Evolutionary conservation across 2,329 filamentous ascomycete genomes (phyloP).

Genomic region (Thielaviopsis populi): DNA sequence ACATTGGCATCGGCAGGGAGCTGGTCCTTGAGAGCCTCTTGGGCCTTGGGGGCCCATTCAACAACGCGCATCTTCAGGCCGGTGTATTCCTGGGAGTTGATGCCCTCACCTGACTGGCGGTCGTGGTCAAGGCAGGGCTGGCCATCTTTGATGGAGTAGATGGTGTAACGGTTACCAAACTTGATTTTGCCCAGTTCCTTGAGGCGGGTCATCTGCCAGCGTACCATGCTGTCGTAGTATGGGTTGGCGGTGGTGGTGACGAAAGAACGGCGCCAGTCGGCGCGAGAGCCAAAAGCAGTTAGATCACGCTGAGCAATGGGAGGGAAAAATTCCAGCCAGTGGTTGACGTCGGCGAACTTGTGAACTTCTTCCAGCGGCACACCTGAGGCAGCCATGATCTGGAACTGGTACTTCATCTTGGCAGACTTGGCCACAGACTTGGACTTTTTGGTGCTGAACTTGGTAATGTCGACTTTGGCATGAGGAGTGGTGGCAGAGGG

Average conservation of each 20-base stretch:
- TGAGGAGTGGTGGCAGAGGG: constrained; percentile 44
- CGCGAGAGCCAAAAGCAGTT: constrained; percentile 66
- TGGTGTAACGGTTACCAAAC: constrained; percentile 83
- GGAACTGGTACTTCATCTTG: constrained; percentile 90
- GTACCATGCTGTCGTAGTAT: constrained; percentile 88
- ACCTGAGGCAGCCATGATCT: constrained; percentile 85
- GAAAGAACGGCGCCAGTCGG: constrained; percentile 87
- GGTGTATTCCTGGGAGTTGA: constrained; percentile 77
- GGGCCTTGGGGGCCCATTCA: constrained; percentile 70
- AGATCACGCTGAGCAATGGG: constrained; percentile 42
- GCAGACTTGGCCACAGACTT: constrained; percentile 82
- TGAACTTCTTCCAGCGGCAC: constrained; percentile 82
- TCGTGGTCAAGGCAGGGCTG: constrained; percentile 36
- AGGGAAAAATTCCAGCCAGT: constrained; percentile 86
- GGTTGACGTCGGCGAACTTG: constrained; percentile 74
- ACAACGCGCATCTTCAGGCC: constrained; percentile 81
- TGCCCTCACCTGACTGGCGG: constrained; percentile 32
- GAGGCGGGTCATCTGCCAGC: constrained; percentile 93
- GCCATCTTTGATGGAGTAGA: constrained; percentile 69
- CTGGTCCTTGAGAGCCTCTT: constrained; percentile 57
- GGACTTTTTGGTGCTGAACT: constrained; percentile 84
- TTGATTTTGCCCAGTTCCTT: constrained; percentile 85
- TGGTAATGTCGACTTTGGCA: constrained; percentile 68
- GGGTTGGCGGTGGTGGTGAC: constrained; percentile 94
- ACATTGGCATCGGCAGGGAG: constrained; percentile 65